A percentile compares a stretch with the other conserved stretches of the same genome.
Conservation (phyloP, 208 protist species). For the Trichomonas vaginalis region DNA sequence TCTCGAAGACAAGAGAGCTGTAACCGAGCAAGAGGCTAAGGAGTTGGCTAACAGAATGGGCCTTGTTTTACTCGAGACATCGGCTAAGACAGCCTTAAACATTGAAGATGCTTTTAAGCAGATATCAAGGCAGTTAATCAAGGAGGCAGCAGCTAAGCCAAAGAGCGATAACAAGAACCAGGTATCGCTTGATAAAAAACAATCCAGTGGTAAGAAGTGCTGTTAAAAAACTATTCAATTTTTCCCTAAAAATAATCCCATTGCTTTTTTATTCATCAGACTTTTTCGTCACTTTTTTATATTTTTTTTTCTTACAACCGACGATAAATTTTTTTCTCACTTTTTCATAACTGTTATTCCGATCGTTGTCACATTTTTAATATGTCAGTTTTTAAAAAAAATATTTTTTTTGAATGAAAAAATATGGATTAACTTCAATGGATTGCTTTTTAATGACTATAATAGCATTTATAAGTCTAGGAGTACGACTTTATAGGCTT, state of each 20-base stretch:
- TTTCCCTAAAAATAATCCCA: background rate
- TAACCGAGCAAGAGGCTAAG: background rate
- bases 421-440: background rate
- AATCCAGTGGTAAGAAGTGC: background rate
- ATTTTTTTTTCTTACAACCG: background rate
- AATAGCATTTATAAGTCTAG: background rate
- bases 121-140: background rate
- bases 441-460: background rate
- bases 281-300: background rate
- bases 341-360: background rate
- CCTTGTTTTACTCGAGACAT: conserved; percentile 18
- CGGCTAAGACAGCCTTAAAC: conserved; percentile 16
- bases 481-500: background rate
- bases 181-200: background rate
- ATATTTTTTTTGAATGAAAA: background rate
- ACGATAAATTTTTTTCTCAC: background rate
- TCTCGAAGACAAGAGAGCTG: conserved; percentile 58
- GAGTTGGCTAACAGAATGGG: background rate
- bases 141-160: background rate
- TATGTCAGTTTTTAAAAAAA: background rate
- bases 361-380: background rate
- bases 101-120: background rate
- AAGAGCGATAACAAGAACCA: background rate
- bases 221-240: background rate
- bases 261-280: background rate